Evolutionary conservation across 2,329 filamentous ascomycete species (phyloP).

Genomic region (Trichoderma endophyticum): DNA sequence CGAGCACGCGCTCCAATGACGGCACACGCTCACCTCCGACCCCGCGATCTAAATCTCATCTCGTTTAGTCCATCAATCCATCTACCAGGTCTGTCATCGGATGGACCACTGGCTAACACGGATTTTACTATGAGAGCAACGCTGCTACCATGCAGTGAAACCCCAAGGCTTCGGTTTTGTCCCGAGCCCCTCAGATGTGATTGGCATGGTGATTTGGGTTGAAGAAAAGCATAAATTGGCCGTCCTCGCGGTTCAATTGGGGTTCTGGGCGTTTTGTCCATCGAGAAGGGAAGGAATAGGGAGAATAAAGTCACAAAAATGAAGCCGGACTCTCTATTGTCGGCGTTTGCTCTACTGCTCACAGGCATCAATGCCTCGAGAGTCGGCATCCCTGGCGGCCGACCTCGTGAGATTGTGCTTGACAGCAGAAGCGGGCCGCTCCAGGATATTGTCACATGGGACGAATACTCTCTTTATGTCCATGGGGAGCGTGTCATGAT

Average conservation of each 20-base stretch:
- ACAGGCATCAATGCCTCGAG: conserved; percentile 20
- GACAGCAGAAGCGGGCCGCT: conserved; percentile 26
- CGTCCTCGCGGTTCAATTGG: neutral
- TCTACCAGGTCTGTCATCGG: neutral
- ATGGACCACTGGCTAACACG: neutral
- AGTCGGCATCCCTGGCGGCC: conserved; percentile 21
- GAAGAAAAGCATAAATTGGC: conserved; percentile 2
- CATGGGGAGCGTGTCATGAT: conserved; percentile 67
- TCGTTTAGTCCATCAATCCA: neutral
- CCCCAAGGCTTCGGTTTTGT: neutral
- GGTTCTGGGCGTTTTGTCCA: neutral
- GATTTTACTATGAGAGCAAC: neutral
- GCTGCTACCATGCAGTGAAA: neutral
- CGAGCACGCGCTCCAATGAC: conserved; percentile 7
- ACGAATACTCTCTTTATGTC: conserved; percentile 68
- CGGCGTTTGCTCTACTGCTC: conserved; percentile 19
- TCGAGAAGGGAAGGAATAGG: neutral
- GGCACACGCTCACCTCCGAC: neutral
- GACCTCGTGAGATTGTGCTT: conserved; percentile 25
- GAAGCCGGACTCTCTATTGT: conserved; percentile 23
- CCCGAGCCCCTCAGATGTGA: neutral
- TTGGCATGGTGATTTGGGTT: neutral
- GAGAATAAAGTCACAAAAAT: conserved; percentile 18
- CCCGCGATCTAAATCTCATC: conserved; percentile 2
- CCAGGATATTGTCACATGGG: conserved; percentile 60